These are phyloP conservation scores for Babjeviella inositovora DNA, from an alignment of 805 yeast species.

Conservation along the genomic window DNA sequence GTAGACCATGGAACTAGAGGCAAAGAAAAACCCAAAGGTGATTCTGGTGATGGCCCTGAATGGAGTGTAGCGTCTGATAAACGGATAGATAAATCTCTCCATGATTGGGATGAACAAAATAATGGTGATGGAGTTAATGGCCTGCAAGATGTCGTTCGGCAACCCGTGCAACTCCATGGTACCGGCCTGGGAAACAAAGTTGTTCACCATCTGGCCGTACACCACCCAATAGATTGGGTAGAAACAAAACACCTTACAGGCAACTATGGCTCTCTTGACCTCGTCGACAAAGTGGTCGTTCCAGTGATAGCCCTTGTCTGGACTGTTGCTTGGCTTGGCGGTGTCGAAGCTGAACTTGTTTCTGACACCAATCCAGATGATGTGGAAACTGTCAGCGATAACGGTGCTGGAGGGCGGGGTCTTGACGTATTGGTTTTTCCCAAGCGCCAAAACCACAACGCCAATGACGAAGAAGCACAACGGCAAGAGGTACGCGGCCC, in stretches of 20 bases:
- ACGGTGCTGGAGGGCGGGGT: slow-evolving; percentile 49
- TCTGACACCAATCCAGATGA: slow-evolving; percentile 20
- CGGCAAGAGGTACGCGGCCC: slow-evolving; percentile 66
- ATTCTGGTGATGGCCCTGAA: slow-evolving; percentile 59
- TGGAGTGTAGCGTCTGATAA: slow-evolving; percentile 24
- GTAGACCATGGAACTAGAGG: slow-evolving; percentile 26
- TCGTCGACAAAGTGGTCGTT: slow-evolving; percentile 60
- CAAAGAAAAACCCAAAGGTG: slow-evolving; percentile 27
- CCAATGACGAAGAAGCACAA: slow-evolving; percentile 40
- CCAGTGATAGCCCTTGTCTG: slow-evolving; percentile 36
- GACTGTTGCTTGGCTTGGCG: slow-evolving; percentile 42
- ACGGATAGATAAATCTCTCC: slow-evolving; percentile 29
- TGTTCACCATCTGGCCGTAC: slow-evolving; percentile 58
- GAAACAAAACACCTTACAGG: slow-evolving; percentile 59
- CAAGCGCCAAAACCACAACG: slow-evolving; percentile 29
- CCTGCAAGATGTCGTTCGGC: slow-evolving; percentile 38
- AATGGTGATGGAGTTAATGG: slow-evolving; percentile 37
- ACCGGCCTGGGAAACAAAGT: slow-evolving; percentile 47
- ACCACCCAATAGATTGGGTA: slow-evolving; percentile 66
- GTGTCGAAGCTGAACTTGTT: slow-evolving; percentile 32
- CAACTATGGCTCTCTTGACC: slow-evolving; percentile 44
- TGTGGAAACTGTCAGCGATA: slow-evolving; percentile 32
- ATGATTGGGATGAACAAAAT: slow-evolving; percentile 33
- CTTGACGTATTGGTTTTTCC: slow-evolving; percentile 30
- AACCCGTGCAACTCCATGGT: slow-evolving; percentile 34